These are phyloP conservation scores for Tolypocladium ophioglossoides DNA, from an alignment of 2,329 filamentous ascomycete genomes.

Conservation along the genomic window DNA sequence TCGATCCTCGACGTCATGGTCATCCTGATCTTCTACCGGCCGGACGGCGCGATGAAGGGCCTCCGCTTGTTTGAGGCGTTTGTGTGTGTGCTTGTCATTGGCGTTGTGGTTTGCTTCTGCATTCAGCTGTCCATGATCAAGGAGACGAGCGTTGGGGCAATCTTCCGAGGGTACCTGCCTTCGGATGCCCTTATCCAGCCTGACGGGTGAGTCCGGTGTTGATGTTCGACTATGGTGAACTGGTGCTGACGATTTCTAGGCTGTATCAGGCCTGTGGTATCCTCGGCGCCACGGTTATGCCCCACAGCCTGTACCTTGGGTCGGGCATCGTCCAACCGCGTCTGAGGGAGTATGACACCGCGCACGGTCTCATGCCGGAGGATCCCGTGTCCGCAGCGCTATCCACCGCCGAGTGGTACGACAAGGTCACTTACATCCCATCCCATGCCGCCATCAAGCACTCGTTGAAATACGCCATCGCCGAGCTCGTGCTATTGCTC, in stretches of 20 bases:
- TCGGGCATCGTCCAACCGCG: slow-evolving; percentile 59
- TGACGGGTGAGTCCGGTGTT: slow-evolving; percentile 29
- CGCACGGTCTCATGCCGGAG: slow-evolving; percentile 39
- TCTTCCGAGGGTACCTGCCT: slow-evolving; percentile 56
- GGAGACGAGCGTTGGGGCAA: slow-evolving; percentile 43
- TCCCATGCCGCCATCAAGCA: slow-evolving; percentile 60
- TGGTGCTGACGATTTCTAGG: slow-evolving; percentile 1
- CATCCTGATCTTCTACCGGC: slow-evolving; percentile 56
- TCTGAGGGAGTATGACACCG: slow-evolving; percentile 52
- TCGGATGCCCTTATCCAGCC: slow-evolving; percentile 47
- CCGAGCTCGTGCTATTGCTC: slow-evolving; percentile 60
- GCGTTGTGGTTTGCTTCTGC: slow-evolving; percentile 59
- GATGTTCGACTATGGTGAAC: too few relatives aligned
- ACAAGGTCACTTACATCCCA: slow-evolving; percentile 55
- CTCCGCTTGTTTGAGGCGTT: slow-evolving; percentile 55
- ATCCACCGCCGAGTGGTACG: slow-evolving; percentile 13
- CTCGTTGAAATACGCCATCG: slow-evolving; percentile 63
- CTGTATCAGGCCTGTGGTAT: slow-evolving; percentile 66
- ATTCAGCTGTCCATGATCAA: slow-evolving; percentile 55
- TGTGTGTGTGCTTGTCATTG: slow-evolving; percentile 51
- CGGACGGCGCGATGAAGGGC: slow-evolving; percentile 45
- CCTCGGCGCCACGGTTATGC: slow-evolving; percentile 66
- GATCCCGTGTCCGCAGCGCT: slow-evolving; percentile 13
- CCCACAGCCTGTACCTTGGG: slow-evolving; percentile 57
- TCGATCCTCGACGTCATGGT: slow-evolving; percentile 59